Evolutionary conservation across 2,329 filamentous ascomycete species (phyloP).

Genomic region (Coniochaeta prunicola): DNA sequence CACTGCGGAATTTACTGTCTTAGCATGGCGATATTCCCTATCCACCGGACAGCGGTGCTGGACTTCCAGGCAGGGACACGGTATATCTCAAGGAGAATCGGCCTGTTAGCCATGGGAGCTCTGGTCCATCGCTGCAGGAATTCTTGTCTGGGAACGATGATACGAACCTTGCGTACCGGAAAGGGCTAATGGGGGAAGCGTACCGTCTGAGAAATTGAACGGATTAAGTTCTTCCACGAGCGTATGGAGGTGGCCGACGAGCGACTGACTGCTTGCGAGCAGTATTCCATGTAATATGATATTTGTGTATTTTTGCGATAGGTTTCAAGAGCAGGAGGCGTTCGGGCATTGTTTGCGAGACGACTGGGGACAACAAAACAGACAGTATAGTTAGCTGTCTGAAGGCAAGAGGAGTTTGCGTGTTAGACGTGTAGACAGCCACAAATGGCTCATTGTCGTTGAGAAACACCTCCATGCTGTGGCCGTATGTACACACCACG

Average conservation of each 20-base stretch:
- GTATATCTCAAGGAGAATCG: too few species aligned
- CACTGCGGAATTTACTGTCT: conserved; percentile 65
- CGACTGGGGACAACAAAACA: neutral
- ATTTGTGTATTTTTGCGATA: neutral
- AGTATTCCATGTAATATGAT: neutral
- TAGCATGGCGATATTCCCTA: conserved; percentile 21
- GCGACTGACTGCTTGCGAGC: neutral
- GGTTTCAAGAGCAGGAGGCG: neutral
- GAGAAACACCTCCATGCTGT: neutral
- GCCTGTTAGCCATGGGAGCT: too few species aligned
- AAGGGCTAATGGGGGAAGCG: neutral
- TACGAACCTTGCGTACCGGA: neutral
- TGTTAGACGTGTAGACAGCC: neutral
- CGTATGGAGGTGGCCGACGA: neutral
- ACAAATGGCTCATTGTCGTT: neutral
- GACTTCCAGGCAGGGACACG: too few species aligned
- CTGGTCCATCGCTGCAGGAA: too few species aligned
- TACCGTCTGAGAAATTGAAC: neutral
- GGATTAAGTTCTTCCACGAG: neutral
- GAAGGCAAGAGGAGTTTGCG: neutral
- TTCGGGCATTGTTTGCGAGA: neutral
- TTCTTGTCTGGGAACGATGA: too few species aligned
- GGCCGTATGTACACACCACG: neutral
- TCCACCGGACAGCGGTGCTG: too few species aligned
- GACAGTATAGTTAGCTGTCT: neutral